phyloP scores from a whole-genome alignment of 202 grass and related monocot genomes.

The Setaria italica region DNA sequence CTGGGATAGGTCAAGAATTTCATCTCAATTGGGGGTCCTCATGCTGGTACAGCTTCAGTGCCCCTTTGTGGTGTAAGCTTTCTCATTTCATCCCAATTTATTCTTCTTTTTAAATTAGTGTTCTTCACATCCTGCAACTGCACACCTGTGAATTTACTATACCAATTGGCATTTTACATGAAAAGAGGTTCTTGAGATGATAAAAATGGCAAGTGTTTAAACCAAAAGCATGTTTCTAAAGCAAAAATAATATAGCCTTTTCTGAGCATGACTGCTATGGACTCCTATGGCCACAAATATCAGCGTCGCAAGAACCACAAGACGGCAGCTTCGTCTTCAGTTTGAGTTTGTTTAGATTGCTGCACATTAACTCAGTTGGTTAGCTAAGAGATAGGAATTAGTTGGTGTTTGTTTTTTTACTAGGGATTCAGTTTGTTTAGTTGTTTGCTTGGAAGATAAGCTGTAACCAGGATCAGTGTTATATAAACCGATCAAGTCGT shows the following conservation, averaged over 20 bases:
- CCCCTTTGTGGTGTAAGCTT: slow-evolving; percentile 92
- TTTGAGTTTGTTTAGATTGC: not conserved
- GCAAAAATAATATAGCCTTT: not conserved
- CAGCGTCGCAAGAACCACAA: not conserved
- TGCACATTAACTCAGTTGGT: not conserved
- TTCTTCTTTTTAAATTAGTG: slow-evolving; percentile 20
- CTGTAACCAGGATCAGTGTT: not conserved
- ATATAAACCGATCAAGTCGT: not conserved
- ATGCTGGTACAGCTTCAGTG: slow-evolving; percentile 94
- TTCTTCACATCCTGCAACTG: slow-evolving; percentile 1
- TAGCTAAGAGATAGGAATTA: not conserved
- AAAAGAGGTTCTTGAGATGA: not conserved
- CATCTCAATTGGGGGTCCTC: slow-evolving; percentile 89
- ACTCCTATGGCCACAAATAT: not conserved
- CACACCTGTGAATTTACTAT: not conserved
- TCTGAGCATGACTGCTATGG: not conserved
- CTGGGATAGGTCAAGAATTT: slow-evolving; percentile 91
- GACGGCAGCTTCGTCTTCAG: not conserved
- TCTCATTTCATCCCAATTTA: slow-evolving; percentile 22
- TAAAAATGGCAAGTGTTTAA: not conserved
- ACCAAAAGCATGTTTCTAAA: slow-evolving; percentile 2
- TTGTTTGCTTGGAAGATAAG: not conserved
- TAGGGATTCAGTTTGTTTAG: not conserved
- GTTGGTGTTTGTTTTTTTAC: not conserved
- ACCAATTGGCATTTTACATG: not conserved